phyloP scores from a whole-genome alignment of 257 asterid species.

The Schizonepeta tenuifolia region DNA sequence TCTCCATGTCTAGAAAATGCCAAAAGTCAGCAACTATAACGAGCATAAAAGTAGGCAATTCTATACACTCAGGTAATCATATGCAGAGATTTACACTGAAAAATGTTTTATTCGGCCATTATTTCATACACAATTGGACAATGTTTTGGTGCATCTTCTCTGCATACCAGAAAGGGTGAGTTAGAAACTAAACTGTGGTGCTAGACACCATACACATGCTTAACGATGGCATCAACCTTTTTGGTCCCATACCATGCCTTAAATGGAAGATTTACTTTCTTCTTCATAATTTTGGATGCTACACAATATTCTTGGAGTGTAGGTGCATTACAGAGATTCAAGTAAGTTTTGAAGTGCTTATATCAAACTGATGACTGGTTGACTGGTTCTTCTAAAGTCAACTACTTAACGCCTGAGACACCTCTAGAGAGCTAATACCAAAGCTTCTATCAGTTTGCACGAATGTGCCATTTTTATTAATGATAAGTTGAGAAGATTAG shows the following conservation, averaged over 20 bases:
- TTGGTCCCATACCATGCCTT: not conserved
- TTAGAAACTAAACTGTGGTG: not conserved
- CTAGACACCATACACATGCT: not conserved
- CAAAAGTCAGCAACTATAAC: not conserved
- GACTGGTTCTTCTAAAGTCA: constrained; percentile 11
- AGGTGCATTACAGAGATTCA: not conserved
- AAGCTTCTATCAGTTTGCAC: constrained; percentile 2
- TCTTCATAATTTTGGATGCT: no score
- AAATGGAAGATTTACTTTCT: not conserved
- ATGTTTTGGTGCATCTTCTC: no score
- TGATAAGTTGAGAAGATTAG: constrained; percentile 2
- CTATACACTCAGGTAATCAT: not conserved
- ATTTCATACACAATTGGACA: not conserved
- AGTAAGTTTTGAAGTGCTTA: constrained; percentile 17
- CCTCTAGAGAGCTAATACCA: not conserved
- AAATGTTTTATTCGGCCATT: not conserved
- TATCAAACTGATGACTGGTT: constrained; percentile 8
- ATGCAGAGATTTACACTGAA: not conserved
- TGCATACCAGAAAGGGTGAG: not conserved
- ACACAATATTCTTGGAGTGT: not conserved
- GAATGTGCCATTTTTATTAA: constrained; percentile 1
- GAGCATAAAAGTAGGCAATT: constrained; percentile 15
- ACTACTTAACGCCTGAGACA: not conserved
- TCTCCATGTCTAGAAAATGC: not conserved
- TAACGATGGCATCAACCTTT: not conserved